Evolutionary conservation across 2,329 filamentous ascomycete species (phyloP), one percentile per base, ranked within the genome.

Genomic region (Arthrobotrys musiformis): DNA sequence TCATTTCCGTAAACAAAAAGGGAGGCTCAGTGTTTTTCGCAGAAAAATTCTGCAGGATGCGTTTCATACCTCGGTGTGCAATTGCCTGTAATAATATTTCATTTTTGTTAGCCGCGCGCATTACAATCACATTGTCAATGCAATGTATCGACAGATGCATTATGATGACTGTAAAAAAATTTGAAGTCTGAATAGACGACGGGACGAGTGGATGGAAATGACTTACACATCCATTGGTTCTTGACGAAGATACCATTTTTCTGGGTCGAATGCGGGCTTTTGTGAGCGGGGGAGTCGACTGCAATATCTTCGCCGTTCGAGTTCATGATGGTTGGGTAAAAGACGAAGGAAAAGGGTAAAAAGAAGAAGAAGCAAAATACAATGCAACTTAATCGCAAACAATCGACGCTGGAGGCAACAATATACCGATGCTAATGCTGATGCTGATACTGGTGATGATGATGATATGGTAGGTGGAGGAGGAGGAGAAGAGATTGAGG

Each of bases 211-310:
- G 22, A 17, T 19, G 22, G 19, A 46, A 24, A 19, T 33, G 33
- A 76, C 72, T 35, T 76, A 76, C 72, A 76, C 72, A 76, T 69
- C 72, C 72, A 76, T 40, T 58, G 63, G 22, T 76, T 76, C 56
- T 76, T 76, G 8, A 76, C 72, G 40, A 76, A 76, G 11, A 76
- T 50, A 6, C 72, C 72, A 40, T 70, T 76, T 52, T 58, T 69
- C 6, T 40, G 30, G 11, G 19, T 33, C 4, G 63, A 35, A 15
- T 40, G 13, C 17, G 9, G n/a, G 33, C 17, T 19, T n/a, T 56
- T 58, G 19, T n/a, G 46, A 37, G 44, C 24, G 24, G 46, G 63
- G n/a, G 70, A 62, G 33, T 68, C 54, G 48, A 28, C 6, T 15
- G 19, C 24, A 50, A 19, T 42, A 2, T 33, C 30, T 33, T 42